Evolutionary conservation across 768 basidiomycete species (phyloP).

Genomic region (Tylopilus rubrobrunneus): DNA sequence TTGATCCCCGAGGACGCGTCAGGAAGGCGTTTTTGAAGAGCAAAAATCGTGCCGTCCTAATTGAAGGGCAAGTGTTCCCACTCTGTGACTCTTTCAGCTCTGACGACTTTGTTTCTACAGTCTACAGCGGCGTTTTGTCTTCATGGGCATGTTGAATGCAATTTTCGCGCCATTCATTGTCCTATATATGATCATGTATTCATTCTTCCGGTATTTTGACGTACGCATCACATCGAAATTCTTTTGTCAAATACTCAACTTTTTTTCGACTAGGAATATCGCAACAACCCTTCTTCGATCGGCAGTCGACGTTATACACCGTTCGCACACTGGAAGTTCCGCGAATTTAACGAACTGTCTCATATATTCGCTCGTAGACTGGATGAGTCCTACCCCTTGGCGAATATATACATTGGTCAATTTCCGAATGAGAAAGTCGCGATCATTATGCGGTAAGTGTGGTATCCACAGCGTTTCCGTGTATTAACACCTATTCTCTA

Average conservation of each 20-base stretch:
- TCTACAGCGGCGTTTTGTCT: slow-evolving; percentile 80
- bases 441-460: slow-evolving; percentile 77
- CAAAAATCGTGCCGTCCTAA: slow-evolving; percentile 70
- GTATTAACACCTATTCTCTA: slow-evolving; percentile 28
- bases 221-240: slow-evolving; percentile 41
- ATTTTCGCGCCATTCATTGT: slow-evolving; percentile 97
- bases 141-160: slow-evolving; percentile 96
- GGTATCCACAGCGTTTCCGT: background rate
- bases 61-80: slow-evolving; percentile 66
- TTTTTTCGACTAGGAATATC: slow-evolving; percentile 73
- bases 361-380: slow-evolving; percentile 87
- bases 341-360: slow-evolving; percentile 97
- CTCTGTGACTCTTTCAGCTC: background rate
- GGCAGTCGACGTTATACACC: slow-evolving; percentile 90
- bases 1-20: slow-evolving; percentile 86
- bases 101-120: slow-evolving; percentile 38
- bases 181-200: slow-evolving; percentile 93
- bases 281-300: slow-evolving; percentile 95
- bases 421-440: slow-evolving; percentile 95
- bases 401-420: slow-evolving; percentile 95
- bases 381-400: slow-evolving; percentile 82
- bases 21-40: slow-evolving; percentile 88
- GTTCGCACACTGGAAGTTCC: slow-evolving; percentile 96
- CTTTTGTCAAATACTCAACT: background rate
- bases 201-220: slow-evolving; percentile 99